Evolutionary conservation across 192 early-diverging fungal genomes (phyloP).

Genomic region (Backusella sp.): DNA sequence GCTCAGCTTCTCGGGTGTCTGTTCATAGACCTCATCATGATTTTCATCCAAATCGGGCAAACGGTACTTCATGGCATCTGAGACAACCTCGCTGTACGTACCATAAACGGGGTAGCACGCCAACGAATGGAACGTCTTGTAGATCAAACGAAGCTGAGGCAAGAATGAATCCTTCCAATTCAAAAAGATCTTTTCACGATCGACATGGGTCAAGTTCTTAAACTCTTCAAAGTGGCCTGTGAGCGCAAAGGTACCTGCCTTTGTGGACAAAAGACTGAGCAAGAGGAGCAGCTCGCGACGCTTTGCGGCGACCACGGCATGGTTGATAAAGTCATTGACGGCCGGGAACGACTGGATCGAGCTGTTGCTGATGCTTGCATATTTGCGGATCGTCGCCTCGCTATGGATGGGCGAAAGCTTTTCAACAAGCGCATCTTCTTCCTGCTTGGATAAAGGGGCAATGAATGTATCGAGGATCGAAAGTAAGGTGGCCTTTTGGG

Average conservation of each 20-base stretch:
- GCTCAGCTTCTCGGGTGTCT: neutral
- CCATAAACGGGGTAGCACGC: constrained; percentile 22
- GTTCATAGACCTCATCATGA: constrained; percentile 41
- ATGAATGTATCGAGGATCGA: constrained; percentile 53
- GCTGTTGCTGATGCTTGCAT: neutral
- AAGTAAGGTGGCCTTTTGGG: constrained; percentile 39
- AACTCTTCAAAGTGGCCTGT: constrained; percentile 32
- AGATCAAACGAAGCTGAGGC: constrained; percentile 31
- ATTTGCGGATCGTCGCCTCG: constrained; percentile 15
- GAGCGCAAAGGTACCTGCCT: constrained; percentile 32
- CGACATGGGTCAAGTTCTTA: constrained; percentile 24
- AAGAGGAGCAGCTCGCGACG: neutral
- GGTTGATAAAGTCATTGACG: neutral
- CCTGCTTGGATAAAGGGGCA: constrained; percentile 34
- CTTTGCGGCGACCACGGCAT: constrained; percentile 19
- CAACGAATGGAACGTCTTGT: constrained; percentile 31
- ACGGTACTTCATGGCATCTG: constrained; percentile 51
- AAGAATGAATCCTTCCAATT: constrained; percentile 27
- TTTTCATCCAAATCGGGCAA: constrained; percentile 40
- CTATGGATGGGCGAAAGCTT: constrained; percentile 14
- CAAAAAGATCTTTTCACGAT: constrained; percentile 31
- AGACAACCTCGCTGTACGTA: neutral
- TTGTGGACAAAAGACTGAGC: constrained; percentile 35
- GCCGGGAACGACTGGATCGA: neutral
- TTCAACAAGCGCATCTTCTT: constrained; percentile 25